Conservation (phyloP, 2,329 filamentous ascomycete species). For the Cercospora canescens region DNA sequence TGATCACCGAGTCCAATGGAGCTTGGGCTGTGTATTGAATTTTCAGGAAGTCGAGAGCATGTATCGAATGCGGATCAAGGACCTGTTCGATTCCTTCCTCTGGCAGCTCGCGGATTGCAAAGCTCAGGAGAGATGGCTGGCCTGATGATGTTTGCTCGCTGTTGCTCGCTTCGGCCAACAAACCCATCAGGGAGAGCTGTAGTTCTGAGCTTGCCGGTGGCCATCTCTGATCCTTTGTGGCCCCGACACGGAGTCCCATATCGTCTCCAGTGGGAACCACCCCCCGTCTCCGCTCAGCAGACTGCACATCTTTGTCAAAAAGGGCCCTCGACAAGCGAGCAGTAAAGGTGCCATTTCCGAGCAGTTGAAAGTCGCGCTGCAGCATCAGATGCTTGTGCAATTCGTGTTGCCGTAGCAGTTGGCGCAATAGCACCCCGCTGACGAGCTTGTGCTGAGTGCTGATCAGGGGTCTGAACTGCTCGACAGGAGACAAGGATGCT, state of each 20-base stretch:
- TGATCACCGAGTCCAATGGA: constrained; percentile 73
- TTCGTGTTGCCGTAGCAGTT: constrained; percentile 74
- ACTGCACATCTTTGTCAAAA: constrained; percentile 80
- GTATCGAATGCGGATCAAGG: constrained; percentile 77
- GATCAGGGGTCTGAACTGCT: constrained; percentile 57
- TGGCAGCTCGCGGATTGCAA: constrained; percentile 79
- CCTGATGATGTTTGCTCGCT: background rate
- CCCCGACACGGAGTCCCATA: constrained; percentile 83
- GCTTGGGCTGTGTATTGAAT: constrained; percentile 78
- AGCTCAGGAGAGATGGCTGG: constrained; percentile 54
- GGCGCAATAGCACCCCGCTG: constrained; percentile 71
- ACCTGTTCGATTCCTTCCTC: constrained; percentile 78
- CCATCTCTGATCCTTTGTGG: constrained; percentile 69
- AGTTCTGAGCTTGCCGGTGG: constrained; percentile 92
- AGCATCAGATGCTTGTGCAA: constrained; percentile 71
- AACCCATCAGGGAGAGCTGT: constrained; percentile 80
- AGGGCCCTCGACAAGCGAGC: constrained; percentile 77
- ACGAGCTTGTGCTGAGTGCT: constrained; percentile 73
- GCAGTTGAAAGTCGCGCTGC: constrained; percentile 77
- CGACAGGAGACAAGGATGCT: constrained; percentile 17
- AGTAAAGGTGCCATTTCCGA: constrained; percentile 82
- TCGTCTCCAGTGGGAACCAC: constrained; percentile 66
- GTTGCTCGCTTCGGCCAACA: constrained; percentile 10
- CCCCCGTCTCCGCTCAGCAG: constrained; percentile 71
- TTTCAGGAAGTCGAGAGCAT: constrained; percentile 90